Percentiles rank a stretch among this genome's conserved stretches.
Conservation (phyloP, 2,329 filamentous ascomycete species). For the Verticillium klebahnii region DNA sequence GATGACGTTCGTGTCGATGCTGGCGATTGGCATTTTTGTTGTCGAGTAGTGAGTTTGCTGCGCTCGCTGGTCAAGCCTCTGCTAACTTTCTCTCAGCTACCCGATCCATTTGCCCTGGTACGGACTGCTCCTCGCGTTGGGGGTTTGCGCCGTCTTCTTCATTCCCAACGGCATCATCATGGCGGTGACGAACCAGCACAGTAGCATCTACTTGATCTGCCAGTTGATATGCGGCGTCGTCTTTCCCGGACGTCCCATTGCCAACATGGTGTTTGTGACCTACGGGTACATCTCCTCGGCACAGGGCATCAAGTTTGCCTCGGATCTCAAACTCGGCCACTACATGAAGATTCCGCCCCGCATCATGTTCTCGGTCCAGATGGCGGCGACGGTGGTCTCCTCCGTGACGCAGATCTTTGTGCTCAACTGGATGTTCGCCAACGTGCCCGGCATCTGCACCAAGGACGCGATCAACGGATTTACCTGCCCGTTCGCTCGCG, state of each 20-base stretch:
- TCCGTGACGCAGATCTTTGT: conserved; percentile 78
- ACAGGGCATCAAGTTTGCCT: conserved; percentile 84
- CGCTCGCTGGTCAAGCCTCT: neutral
- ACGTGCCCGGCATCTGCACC: conserved; percentile 75
- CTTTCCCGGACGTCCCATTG: conserved; percentile 80
- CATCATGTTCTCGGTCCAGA: conserved; percentile 74
- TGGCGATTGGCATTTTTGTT: conserved; percentile 73
- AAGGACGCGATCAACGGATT: conserved; percentile 78
- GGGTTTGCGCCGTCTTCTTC: conserved; percentile 75
- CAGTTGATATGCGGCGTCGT: conserved; percentile 78
- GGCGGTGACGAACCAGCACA: conserved; percentile 88
- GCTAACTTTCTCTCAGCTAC: conserved; percentile 47
- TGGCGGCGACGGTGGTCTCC: conserved; percentile 70
- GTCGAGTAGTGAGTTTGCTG: conserved; percentile 67
- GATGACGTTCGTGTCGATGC: conserved; percentile 69
- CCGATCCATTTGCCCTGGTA: conserved; percentile 84
- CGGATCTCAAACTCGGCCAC: conserved; percentile 81
- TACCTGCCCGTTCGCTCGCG: conserved; percentile 79
- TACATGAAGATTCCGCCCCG: conserved; percentile 84
- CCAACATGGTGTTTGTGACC: conserved; percentile 91
- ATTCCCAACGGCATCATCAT: conserved; percentile 90
- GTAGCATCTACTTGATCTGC: conserved; percentile 80
- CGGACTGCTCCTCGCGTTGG: conserved; percentile 72
- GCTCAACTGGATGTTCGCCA: conserved; percentile 84
- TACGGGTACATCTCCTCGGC: conserved; percentile 88